Percentiles rank a stretch among this genome's conserved stretches.
phyloP scores from a whole-genome alignment of 164 flowering plant genomes.

The Warburgia ugandensis region DNA sequence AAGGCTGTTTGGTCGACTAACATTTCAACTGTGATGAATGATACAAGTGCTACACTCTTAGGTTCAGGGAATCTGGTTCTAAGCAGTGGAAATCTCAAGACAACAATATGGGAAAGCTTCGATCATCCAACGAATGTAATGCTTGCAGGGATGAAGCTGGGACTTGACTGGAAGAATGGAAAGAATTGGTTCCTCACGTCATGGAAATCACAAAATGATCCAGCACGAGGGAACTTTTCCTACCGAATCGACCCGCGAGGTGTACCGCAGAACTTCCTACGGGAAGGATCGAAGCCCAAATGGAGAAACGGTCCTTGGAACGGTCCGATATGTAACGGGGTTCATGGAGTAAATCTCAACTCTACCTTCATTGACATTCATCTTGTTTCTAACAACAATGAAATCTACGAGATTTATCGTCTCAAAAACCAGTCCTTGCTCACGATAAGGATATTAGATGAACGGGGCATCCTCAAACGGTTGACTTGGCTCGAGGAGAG shows the following conservation, averaged over 20 bases:
- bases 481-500: constrained; percentile 1
- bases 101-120: constrained; percentile 7
- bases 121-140: constrained; percentile 7
- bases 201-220: constrained; percentile 9
- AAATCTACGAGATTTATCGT: neutral
- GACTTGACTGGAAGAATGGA: neutral
- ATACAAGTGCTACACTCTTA: constrained; percentile 11
- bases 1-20: constrained; percentile 20
- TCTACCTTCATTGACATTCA: constrained; percentile 1
- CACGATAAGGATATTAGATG: neutral
- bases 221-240: constrained; percentile 6
- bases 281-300: neutral
- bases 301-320: constrained; percentile 5
- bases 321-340: neutral
- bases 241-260: neutral
- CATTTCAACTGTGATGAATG: neutral
- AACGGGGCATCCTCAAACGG: neutral
- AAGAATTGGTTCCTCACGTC: neutral
- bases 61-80: constrained; percentile 28
- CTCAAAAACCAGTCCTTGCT: neutral
- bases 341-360: constrained; percentile 5
- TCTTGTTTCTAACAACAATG: neutral
- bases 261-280: neutral
- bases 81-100: too few relatives aligned
- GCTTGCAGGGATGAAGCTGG: constrained; percentile 1